Conservation (phyloP, 1,139 yeast species). For the Hyphopichia buzzinii region DNA sequence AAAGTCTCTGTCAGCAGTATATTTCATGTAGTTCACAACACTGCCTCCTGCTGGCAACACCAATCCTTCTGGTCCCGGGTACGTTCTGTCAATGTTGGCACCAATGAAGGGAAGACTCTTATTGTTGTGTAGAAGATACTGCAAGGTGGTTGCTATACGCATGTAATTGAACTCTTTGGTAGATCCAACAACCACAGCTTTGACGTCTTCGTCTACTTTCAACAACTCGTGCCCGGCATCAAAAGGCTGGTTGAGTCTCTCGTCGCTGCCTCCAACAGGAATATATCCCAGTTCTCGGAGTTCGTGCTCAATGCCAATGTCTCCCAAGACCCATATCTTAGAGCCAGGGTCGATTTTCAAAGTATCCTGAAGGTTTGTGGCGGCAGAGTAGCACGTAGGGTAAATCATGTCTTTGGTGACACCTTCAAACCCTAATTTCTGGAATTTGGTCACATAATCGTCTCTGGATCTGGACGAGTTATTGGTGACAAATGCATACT, state of each 20-base stretch:
- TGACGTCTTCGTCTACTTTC: conserved; percentile 37
- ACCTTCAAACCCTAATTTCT: conserved; percentile 28
- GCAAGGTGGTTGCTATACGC: conserved; percentile 39
- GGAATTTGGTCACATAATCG: conserved; percentile 32
- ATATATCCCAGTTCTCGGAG: conserved; percentile 63
- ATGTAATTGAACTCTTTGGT: conserved; percentile 38
- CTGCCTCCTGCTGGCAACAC: conserved; percentile 45
- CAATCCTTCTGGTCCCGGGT: conserved; percentile 40
- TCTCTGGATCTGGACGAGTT: conserved; percentile 38
- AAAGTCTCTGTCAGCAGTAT: conserved; percentile 32
- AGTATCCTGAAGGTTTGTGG: conserved; percentile 20
- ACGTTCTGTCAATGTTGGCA: conserved; percentile 39
- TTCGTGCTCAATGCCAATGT: conserved; percentile 76
- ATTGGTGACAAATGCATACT: conserved; percentile 38
- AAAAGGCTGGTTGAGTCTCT: conserved; percentile 27
- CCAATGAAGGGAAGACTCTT: conserved; percentile 39
- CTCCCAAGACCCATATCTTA: conserved; percentile 87
- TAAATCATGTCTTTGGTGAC: conserved; percentile 29
- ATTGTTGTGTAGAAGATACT: conserved; percentile 33
- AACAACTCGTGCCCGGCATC: conserved; percentile 48
- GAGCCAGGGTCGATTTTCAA: conserved; percentile 26
- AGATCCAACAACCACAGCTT: conserved; percentile 43
- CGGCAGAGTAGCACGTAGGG: conserved; percentile 43
- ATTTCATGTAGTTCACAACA: conserved; percentile 38
- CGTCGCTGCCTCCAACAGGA: conserved; percentile 71